A percentile compares a stretch with the other conserved stretches of the same genome.
Evolutionary conservation across 2,329 filamentous ascomycete genomes (phyloP).

Genomic region (Fusarium armeniacum): DNA sequence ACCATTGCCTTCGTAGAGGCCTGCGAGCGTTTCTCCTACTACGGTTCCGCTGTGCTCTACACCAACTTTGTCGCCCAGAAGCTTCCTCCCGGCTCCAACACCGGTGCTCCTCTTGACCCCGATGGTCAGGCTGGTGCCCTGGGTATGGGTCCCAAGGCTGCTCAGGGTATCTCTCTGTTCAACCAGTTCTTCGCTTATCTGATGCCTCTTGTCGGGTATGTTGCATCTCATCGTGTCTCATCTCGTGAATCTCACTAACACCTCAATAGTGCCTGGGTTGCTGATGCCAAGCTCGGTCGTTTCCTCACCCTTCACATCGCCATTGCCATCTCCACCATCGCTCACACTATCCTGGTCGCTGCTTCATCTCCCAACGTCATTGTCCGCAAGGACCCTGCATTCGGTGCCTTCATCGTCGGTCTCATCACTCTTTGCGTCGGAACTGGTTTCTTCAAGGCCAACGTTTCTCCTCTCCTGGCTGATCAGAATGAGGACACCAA

Average conservation of each 20-base stretch:
- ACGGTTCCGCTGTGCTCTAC: slow-evolving; percentile 78
- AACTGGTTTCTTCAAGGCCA: slow-evolving; percentile 85
- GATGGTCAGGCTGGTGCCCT: slow-evolving; percentile 65
- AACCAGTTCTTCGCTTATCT: slow-evolving; percentile 74
- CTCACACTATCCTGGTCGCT: slow-evolving; percentile 75
- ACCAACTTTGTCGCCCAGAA: slow-evolving; percentile 74
- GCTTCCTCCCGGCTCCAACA: slow-evolving; percentile 67
- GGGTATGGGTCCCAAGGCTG: slow-evolving; percentile 70
- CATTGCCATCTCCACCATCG: slow-evolving; percentile 74
- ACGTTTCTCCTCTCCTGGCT: slow-evolving; percentile 79
- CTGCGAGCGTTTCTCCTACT: slow-evolving; percentile 84
- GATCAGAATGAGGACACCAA: slow-evolving; percentile 75
- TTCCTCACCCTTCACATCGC: slow-evolving; percentile 80
- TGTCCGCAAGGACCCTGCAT: slow-evolving; percentile 66
- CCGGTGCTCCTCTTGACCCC: slow-evolving; percentile 61
- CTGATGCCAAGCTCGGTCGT: slow-evolving; percentile 79
- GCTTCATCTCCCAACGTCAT: slow-evolving; percentile 76
- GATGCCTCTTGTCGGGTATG: slow-evolving; percentile 69
- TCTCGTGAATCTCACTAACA: slow-evolving; percentile 12
- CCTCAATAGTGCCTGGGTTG: slow-evolving; percentile 61
- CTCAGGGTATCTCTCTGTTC: slow-evolving; percentile 63
- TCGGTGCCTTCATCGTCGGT: slow-evolving; percentile 79
- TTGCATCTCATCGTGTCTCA: slow-evolving; percentile 8
- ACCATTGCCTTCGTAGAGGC: slow-evolving; percentile 80
- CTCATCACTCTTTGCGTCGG: slow-evolving; percentile 69